Conservation (phyloP, 768 basidiomycete genomes). For the Phlebiopsis gigantea region DNA sequence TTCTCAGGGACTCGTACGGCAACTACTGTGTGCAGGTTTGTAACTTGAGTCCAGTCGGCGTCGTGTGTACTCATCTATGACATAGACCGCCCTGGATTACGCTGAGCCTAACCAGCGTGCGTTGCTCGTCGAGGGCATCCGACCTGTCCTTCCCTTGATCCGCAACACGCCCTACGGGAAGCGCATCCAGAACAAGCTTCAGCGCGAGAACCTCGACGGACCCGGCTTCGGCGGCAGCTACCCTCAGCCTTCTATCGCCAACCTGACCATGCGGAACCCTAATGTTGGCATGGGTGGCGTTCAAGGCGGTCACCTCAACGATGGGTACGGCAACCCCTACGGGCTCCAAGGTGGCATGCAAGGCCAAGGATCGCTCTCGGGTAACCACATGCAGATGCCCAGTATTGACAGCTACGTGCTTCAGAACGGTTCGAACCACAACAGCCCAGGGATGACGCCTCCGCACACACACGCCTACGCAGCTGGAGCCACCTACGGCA, state of each 20-base stretch:
- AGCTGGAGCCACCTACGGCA: conserved; percentile 44
- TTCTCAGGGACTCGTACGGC: conserved; percentile 93
- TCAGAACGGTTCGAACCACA: conserved; percentile 66
- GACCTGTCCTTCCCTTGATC: conserved; percentile 96
- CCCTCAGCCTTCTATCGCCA: conserved; percentile 55
- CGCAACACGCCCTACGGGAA: conserved; percentile 99
- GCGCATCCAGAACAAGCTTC: conserved; percentile 97
- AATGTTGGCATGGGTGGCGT: conserved; percentile 43
- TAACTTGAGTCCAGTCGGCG: conserved; percentile 5
- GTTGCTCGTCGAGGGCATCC: conserved; percentile 92
- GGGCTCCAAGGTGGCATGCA: conserved; percentile 50
- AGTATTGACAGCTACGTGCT: conserved; percentile 80
- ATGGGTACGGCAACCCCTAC: conserved; percentile 62
- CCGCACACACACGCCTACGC: conserved; percentile 56
- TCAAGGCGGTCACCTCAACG: conserved; percentile 46
- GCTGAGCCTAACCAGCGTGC: conserved; percentile 92
- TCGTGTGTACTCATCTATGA: conserved; percentile 14
- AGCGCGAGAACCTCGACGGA: conserved; percentile 66
- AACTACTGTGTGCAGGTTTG: conserved; percentile 90
- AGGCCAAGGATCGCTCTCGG: conserved; percentile 36
- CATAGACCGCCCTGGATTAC: conserved; percentile 93
- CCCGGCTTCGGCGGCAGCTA: conserved; percentile 33
- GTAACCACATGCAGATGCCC: conserved; percentile 49
- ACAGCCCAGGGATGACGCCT: conserved; percentile 57
- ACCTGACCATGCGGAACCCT: conserved; percentile 53